These are phyloP conservation scores for Aspergillus floridensis DNA, from an alignment of 2,329 filamentous ascomycete genomes.

Conservation along the genomic window DNA sequence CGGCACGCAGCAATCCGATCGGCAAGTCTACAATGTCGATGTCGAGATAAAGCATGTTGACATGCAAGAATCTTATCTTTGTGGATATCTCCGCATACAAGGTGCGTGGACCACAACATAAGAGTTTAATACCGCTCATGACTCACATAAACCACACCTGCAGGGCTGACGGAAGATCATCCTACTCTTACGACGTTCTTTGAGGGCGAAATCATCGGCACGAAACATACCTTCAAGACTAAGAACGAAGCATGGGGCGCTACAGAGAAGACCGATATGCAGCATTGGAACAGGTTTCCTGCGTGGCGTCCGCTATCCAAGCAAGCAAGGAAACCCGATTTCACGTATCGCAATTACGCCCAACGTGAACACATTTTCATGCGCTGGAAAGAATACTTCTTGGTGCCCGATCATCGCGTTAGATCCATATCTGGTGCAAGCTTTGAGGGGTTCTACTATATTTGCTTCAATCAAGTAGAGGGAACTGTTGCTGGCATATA, in stretches of 20 bases:
- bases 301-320: slow-evolving; percentile 76
- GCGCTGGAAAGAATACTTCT: slow-evolving; percentile 98
- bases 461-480: slow-evolving; percentile 91
- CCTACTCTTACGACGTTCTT: slow-evolving; percentile 98
- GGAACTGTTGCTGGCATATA: slow-evolving; percentile 91
- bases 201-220: slow-evolving; percentile 95
- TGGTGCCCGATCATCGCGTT: slow-evolving; percentile 92
- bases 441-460: slow-evolving; percentile 98
- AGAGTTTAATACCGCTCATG: neutral
- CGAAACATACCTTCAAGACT: slow-evolving; percentile 91
- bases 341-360: slow-evolving; percentile 65
- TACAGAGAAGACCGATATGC: slow-evolving; percentile 83
- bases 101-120: slow-evolving; percentile 51
- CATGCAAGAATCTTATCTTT: slow-evolving; percentile 88
- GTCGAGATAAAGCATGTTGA: slow-evolving; percentile 97
- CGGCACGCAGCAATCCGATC: slow-evolving; percentile 89
- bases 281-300: slow-evolving; percentile 88
- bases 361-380: slow-evolving; percentile 92
- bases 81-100: slow-evolving; percentile 93
- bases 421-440: slow-evolving; percentile 89
- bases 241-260: slow-evolving; percentile 89
- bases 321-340: slow-evolving; percentile 59
- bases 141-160: slow-evolving; percentile 1
- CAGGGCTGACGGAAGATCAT: slow-evolving; percentile 91
- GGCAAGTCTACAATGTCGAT: slow-evolving; percentile 90